phyloP scores from a whole-genome alignment of 2,329 filamentous ascomycete genomes.

The Coniella vitis region DNA sequence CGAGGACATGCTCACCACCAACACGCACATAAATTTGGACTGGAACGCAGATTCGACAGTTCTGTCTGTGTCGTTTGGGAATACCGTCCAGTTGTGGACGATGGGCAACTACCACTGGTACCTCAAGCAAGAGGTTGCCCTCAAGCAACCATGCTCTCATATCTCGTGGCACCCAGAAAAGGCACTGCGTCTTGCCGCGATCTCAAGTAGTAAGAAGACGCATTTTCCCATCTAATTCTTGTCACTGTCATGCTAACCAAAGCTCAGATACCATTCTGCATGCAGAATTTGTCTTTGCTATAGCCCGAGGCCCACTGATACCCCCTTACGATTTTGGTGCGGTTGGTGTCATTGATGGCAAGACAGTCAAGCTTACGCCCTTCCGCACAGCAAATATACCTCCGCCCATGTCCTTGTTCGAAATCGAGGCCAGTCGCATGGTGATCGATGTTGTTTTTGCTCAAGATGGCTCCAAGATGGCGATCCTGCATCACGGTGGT shows the following conservation, averaged over 20 bases:
- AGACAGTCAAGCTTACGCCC: conserved; percentile 73
- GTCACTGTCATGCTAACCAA: background rate
- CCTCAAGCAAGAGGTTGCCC: conserved; percentile 77
- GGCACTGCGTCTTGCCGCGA: conserved; percentile 58
- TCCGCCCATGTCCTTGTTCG: conserved; percentile 84
- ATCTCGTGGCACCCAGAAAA: conserved; percentile 84
- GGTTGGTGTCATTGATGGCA: conserved; percentile 80
- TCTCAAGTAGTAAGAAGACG: conserved; percentile 37
- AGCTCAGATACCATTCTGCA: conserved; percentile 39
- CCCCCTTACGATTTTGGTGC: conserved; percentile 72
- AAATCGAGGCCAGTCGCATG: conserved; percentile 56
- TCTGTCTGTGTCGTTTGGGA: conserved; percentile 68
- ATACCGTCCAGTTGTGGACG: conserved; percentile 87
- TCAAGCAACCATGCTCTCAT: conserved; percentile 26
- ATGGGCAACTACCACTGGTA: conserved; percentile 99
- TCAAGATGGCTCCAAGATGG: conserved; percentile 56
- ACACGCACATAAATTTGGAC: conserved; percentile 56
- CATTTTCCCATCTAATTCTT: background rate
- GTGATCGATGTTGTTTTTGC: conserved; percentile 71
- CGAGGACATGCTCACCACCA: conserved; percentile 48
- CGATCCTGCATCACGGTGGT: conserved; percentile 60
- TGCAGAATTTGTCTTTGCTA: conserved; percentile 61
- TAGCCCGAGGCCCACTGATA: conserved; percentile 60
- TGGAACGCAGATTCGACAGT: conserved; percentile 95
- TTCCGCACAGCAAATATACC: conserved; percentile 79